Evolutionary conservation across 192 early-diverging fungal species (phyloP).

Genomic region (Linnemannia exigua): DNA sequence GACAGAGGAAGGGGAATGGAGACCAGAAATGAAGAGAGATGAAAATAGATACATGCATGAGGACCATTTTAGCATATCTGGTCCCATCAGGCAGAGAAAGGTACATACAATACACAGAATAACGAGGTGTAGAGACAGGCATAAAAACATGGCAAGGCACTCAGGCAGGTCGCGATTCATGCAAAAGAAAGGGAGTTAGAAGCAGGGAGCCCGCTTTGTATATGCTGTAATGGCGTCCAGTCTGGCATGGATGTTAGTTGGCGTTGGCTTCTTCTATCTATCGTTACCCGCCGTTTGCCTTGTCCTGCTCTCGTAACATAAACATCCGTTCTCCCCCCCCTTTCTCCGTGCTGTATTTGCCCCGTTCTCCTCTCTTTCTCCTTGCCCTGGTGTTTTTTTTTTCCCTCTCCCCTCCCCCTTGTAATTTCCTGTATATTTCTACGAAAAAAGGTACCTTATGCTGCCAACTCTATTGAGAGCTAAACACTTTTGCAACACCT

Average conservation of each 20-base stretch:
- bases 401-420: too few species aligned
- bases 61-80: too few species aligned
- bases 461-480: too few species aligned
- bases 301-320: background rate
- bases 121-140: too few species aligned
- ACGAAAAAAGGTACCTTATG: background rate
- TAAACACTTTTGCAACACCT: too few species aligned
- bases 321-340: background rate
- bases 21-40: background rate
- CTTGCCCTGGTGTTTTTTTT: too few species aligned
- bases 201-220: too few species aligned
- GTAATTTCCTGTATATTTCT: background rate
- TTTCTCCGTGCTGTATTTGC: background rate
- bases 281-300: background rate
- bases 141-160: too few species aligned
- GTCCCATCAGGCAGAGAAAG: background rate
- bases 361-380: background rate
- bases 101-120: too few species aligned
- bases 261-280: background rate
- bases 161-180: too few species aligned
- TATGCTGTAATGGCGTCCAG: too few species aligned
- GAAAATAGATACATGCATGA: constrained; percentile 1
- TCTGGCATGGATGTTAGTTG: too few species aligned
- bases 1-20: background rate
- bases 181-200: background rate